A percentile compares a stretch with the other conserved stretches of the same genome.
phyloP scores from a whole-genome alignment of 1,284 basidiomycete genomes.

The Tremellales sp. region DNA sequence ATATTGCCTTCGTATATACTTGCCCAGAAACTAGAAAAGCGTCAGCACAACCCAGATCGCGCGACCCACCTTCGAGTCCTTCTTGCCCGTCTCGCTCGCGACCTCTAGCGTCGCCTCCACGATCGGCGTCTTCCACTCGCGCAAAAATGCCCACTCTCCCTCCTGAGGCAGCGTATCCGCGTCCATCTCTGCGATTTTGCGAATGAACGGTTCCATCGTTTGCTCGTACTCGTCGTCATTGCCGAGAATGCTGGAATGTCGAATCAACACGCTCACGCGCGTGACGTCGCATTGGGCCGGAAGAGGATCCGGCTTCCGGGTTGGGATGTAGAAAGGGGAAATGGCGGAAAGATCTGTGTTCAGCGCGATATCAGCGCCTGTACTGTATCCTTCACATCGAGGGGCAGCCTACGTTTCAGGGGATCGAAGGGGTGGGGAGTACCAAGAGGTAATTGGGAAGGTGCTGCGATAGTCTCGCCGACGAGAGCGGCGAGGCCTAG shows the following conservation, averaged over 20 bases:
- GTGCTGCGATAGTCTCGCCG: no score
- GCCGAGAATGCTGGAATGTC: constrained; percentile 48
- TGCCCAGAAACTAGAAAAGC: constrained; percentile 31
- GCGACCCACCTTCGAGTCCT: constrained; percentile 40
- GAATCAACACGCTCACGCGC: constrained; percentile 36
- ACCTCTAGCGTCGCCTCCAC: constrained; percentile 73
- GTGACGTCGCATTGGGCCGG: constrained; percentile 33
- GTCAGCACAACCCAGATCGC: background rate
- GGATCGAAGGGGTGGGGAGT: no score
- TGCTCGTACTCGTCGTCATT: constrained; percentile 52
- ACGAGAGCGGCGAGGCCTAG: no score
- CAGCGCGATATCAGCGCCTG: constrained; percentile 4
- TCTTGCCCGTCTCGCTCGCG: constrained; percentile 50
- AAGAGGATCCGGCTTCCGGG: constrained; percentile 32
- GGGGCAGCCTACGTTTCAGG: no score
- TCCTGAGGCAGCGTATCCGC: constrained; percentile 22
- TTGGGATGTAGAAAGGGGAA: constrained; percentile 43
- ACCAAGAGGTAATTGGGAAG: no score
- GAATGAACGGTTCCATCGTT: constrained; percentile 49
- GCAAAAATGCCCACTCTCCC: constrained; percentile 45
- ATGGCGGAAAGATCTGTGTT: constrained; percentile 43
- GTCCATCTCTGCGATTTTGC: constrained; percentile 37
- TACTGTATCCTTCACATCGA: no score
- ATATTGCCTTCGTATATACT: constrained; percentile 44
- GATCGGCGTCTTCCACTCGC: constrained; percentile 46